Conservation (phyloP, 164 flowering plant species). For the Nelumbo lutea region DNA sequence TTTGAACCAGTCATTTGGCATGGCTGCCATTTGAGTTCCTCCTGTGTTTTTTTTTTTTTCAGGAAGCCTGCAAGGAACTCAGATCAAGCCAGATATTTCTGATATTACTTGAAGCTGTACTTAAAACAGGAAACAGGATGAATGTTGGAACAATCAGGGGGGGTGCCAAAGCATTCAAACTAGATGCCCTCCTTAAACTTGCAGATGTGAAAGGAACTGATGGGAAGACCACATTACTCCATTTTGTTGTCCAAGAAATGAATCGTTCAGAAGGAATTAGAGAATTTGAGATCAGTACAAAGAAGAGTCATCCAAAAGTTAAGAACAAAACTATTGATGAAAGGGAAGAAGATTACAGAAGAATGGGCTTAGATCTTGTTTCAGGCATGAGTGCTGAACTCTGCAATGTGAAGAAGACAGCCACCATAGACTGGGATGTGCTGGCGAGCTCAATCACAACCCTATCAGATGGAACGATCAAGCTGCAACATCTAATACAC, state of each 20-base stretch:
- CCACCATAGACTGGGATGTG: slow-evolving; percentile 74
- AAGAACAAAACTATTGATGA: slow-evolving; percentile 40
- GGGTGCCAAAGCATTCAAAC: slow-evolving; percentile 90
- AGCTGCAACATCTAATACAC: slow-evolving; percentile 32
- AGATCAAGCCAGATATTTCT: slow-evolving; percentile 79
- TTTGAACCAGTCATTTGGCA: neutral
- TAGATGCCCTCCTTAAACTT: no score
- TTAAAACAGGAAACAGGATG: slow-evolving; percentile 95
- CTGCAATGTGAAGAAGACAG: slow-evolving; percentile 79
- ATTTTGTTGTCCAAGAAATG: slow-evolving; percentile 92
- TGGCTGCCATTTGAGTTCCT: neutral
- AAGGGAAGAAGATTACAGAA: slow-evolving; percentile 59
- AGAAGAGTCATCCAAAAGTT: slow-evolving; percentile 38
- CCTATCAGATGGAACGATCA: slow-evolving; percentile 53
- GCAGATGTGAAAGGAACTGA: slow-evolving; percentile 46
- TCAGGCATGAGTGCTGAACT: slow-evolving; percentile 72
- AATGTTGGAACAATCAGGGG: slow-evolving; percentile 91
- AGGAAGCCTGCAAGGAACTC: slow-evolving; percentile 96
- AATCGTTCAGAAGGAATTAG: slow-evolving; percentile 64
- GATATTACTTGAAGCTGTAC: slow-evolving; percentile 86
- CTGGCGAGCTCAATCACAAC: slow-evolving; percentile 69
- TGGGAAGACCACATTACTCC: slow-evolving; percentile 88
- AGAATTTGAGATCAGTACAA: slow-evolving; percentile 56
- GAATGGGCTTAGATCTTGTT: slow-evolving; percentile 69
- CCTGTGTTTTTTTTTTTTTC: neutral